Evolutionary conservation across 2,329 filamentous ascomycete genomes (phyloP), one percentile per base, ranked within the genome.

Genomic region (Pestalotiopsis sp.): DNA sequence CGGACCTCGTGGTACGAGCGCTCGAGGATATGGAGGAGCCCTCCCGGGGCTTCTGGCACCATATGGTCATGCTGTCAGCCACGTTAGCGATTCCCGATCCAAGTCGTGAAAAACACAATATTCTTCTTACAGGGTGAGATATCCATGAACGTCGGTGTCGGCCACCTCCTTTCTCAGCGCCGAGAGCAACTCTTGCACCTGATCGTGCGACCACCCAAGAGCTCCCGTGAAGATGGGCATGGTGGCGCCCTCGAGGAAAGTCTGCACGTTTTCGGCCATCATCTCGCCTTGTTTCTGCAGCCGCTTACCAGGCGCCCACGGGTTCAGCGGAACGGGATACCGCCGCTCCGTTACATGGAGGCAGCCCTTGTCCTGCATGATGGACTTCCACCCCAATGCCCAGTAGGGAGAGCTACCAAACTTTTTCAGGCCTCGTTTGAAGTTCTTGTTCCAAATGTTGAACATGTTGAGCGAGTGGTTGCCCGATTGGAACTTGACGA

Each of bases 391-490:
- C 7, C 75, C 69, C 12, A 68, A 64, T 52, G 75, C 72, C 60
- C 77, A 77, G 41, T 75, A 70, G 38, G 79, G 70, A n/a, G 78
- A 77, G 62, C 73, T 77, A 9, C 79, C 79, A 38, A 80, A 71
- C 25, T 73, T 73, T 31, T 70, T 68, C 41, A 78, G 71, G 39
- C 76, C 75, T 73, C 20, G 57, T 41, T 64, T 66, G 65, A 64
- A 71, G 68, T 69, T 67, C 39, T 64, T 64, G 60, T 63, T 68
- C 60, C 57, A 63, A 23, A 25, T 41, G 23, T 41, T 64, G 65
- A 17, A 45, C 49, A 39, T 56, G 38, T 56, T 38, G n/a, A 64
- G 25, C 20, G 69, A 71, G 62, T 72, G 74, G 69, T 81, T 75
- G 5, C 79, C 72, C 4, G 77, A 78, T 49, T 77, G 73, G 3